phyloP scores from a whole-genome alignment of 2,329 filamentous ascomycete species.

The Akanthomyces uredinophilus region DNA sequence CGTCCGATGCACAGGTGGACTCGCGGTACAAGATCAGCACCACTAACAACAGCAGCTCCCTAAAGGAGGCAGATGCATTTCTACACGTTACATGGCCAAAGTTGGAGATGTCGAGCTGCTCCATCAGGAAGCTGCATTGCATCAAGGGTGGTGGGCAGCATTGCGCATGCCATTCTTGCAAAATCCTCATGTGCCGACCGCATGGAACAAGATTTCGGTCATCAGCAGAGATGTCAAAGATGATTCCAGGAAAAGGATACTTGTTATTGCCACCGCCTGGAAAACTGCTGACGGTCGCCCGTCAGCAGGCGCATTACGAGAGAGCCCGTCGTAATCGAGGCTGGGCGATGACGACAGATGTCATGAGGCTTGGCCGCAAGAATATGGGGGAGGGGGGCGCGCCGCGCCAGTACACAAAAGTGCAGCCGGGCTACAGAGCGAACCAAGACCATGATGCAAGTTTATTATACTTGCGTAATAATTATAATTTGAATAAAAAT shows the following conservation, averaged over 20 bases:
- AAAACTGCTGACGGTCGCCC: background rate
- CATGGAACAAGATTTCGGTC: too few relatives aligned
- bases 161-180: background rate
- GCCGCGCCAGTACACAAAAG: background rate
- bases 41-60: background rate
- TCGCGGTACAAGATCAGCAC: conserved; percentile 3
- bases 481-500: background rate
- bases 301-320: conserved; percentile 9
- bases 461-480: background rate
- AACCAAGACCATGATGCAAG: background rate
- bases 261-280: background rate
- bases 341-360: conserved; percentile 13
- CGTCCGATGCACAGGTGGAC: too few relatives aligned
- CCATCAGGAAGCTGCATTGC: background rate
- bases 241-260: background rate
- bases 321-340: conserved; percentile 1
- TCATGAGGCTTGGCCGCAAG: conserved; percentile 9
- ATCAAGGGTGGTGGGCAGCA: background rate
- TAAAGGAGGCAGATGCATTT: background rate
- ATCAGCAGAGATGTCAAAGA: too few relatives aligned
- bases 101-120: background rate
- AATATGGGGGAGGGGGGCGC: background rate
- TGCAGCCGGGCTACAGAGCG: background rate
- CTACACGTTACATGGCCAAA: conserved; percentile 1
- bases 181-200: background rate